Percentiles rank a stretch among this genome's conserved stretches.
Conservation (phyloP, 2,329 filamentous ascomycete genomes). For the Aspergillus hiratsukae region DNA sequence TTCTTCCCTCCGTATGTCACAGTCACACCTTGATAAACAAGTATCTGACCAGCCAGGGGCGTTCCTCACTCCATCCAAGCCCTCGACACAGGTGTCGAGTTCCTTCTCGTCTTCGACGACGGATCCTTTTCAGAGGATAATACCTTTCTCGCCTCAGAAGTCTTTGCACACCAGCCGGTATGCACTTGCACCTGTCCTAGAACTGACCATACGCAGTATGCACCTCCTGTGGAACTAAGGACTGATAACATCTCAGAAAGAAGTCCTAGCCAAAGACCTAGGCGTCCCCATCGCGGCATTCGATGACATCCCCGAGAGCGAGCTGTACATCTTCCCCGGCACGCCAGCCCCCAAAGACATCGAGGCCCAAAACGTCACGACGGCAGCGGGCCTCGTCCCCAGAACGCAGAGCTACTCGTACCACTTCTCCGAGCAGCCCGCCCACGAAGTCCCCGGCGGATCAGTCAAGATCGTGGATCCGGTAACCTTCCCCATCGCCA, state of each 20-base stretch:
- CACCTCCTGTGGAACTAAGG: too few relatives aligned
- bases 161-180: conserved; percentile 46
- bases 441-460: conserved; percentile 63
- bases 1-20: conserved; percentile 62
- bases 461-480: conserved; percentile 71
- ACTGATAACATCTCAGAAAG: conserved; percentile 26
- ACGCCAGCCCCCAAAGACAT: conserved; percentile 59
- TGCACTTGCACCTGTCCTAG: too few relatives aligned
- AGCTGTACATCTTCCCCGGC: conserved; percentile 77
- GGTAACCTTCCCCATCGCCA: conserved; percentile 69
- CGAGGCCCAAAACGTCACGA: conserved; percentile 58
- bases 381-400: conserved; percentile 61
- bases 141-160: conserved; percentile 66
- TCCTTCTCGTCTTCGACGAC: conserved; percentile 60
- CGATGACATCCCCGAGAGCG: conserved; percentile 57
- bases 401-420: conserved; percentile 64
- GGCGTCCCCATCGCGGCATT: conserved; percentile 49
- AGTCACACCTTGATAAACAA: background rate
- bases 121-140: conserved; percentile 64
- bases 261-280: conserved; percentile 54
- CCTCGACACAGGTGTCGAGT: conserved; percentile 62
- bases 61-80: conserved; percentile 75
- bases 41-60: conserved; percentile 39
- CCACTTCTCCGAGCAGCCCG: conserved; percentile 65
- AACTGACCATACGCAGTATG: too few relatives aligned